Evolutionary conservation across 1,284 basidiomycete genomes (phyloP).

Genomic region (Paramarasmius palmivorus): DNA sequence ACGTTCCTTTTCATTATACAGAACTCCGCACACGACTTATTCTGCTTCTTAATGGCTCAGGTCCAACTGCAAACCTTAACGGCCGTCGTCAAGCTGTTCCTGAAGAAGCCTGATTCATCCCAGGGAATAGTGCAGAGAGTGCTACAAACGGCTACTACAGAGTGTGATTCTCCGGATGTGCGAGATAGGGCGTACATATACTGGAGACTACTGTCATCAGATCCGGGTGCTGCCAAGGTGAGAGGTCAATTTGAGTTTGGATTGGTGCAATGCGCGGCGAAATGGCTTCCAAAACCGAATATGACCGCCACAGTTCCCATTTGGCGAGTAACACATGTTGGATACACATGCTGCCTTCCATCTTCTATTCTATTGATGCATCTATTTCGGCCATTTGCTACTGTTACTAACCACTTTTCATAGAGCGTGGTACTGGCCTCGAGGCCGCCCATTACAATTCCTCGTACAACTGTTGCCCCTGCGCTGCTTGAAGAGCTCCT

Average conservation of each 20-base stretch:
- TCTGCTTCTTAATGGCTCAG: conserved; percentile 31
- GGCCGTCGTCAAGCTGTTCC: conserved; percentile 95
- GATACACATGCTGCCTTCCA: neutral
- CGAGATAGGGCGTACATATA: conserved; percentile 96
- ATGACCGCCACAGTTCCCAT: conserved; percentile 6
- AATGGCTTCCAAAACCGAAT: neutral
- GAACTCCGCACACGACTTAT: conserved; percentile 2
- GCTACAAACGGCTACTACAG: conserved; percentile 92
- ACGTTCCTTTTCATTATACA: conserved; percentile 23
- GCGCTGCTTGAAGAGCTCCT: conserved; percentile 93
- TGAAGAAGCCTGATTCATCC: conserved; percentile 91
- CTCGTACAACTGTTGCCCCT: conserved; percentile 87
- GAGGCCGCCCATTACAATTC: conserved; percentile 91
- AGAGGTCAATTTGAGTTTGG: conserved; percentile 9
- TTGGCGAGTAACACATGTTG: neutral
- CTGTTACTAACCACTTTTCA: neutral
- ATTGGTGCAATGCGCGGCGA: too few relatives aligned
- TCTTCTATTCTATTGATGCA: neutral
- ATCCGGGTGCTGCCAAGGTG: conserved; percentile 92
- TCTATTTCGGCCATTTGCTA: neutral
- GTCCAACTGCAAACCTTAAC: conserved; percentile 96
- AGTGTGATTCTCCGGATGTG: conserved; percentile 97
- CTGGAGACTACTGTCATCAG: conserved; percentile 91
- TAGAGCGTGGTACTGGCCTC: conserved; percentile 90
- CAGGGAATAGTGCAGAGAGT: conserved; percentile 90